Evolutionary conservation across 768 basidiomycete species (phyloP), one percentile per base, ranked within the genome.

Genomic region (Lactarius psammicola): DNA sequence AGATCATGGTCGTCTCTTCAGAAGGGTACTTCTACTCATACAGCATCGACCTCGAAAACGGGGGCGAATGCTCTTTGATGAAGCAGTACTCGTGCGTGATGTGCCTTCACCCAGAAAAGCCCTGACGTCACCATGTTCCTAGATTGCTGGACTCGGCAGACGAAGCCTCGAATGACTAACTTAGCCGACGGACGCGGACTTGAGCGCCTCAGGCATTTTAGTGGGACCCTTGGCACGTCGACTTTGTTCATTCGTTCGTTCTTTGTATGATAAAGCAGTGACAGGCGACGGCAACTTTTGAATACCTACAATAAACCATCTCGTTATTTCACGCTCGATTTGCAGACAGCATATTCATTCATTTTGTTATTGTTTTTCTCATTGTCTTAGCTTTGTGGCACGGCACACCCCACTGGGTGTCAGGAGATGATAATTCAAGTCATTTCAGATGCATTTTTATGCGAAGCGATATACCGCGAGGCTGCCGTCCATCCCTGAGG

Each of bases 11-110:
- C 28, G 86, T 98, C 63, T 95, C 94, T 0, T 91, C 92, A 0
- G 95, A 98, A 64, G 96, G 96, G 1, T 91, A 94, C 71, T 96
- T 97, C 75, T 98, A 99, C 74, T 87, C 90, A 17, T 98, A 98
- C 76, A 92, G 84, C 71, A 96, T 99, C 72, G 96, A 99, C 77
- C 78, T 98, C 66, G 96, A 99, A 76, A 88, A 89, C 59, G 96
- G 96, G 3, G 96, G 96, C 3, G 96, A 99, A 76, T 98, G 96
- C 71, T 84, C 89, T 23, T 75, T 99, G 72, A 89, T 95, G 84
- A 96, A 96, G 79, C 94, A 96, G 75, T 98, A 95, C 74, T 90
- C 85, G 86, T 85, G 36, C 38, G 80, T 71, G 33, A n/a, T 11
- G n/a, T 6, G 30, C 28, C 31, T 18, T 10, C 13, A 30, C 20